Base-by-base conservation (phyloP, 768 basidiomycete genomes). In the Rhizopogon vinicolor region DNA sequence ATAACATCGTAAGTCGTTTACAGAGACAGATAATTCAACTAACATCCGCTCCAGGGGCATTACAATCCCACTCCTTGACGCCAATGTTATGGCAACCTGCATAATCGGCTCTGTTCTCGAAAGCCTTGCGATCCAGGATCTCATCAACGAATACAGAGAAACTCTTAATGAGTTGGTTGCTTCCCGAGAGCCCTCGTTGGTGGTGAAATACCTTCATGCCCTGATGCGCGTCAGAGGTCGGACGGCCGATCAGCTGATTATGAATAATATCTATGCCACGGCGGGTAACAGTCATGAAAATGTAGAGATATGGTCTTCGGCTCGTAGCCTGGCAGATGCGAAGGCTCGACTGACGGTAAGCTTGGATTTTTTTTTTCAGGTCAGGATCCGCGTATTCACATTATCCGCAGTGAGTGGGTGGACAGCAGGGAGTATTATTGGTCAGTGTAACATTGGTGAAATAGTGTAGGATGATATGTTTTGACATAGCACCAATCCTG, bases 291-390 rank as follows among this genome's bases (percentile, higher is more conserved):
- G 18, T 5, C 25, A 48, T 14, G 18, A 51, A 25, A 53, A 53
- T 16, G 52, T 48, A 16, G 43, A 53, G 13, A 53, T 33, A 2
- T 53, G 52, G 52, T 53, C 31, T 5, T 33, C 41, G 9, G 52
- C 52, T 25, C 31, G 25, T 16, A 48, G 4, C 29, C 52, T 53
- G 16, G 52, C 52, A n/a, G 52, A 53, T 50, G 52, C 52, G 42
- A 53, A 45, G 31, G 31, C 52, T 33, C 33, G 46, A 35, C 35
- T 48, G 33, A 13, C 8, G 13, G 46, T 48, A 22, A 35, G 46
- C 19, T 22, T 22, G 33, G 19, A 7, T 16, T 10, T 19, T 48
- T 5, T 12, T 5, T 12, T 7, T 13, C 9, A 19, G 8, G 46
- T 31, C 19, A 13, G 13, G 7, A 35, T 8, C 14, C 14, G 19